phyloP scores from a whole-genome alignment of 257 asterid species.

The Vinca minor region DNA sequence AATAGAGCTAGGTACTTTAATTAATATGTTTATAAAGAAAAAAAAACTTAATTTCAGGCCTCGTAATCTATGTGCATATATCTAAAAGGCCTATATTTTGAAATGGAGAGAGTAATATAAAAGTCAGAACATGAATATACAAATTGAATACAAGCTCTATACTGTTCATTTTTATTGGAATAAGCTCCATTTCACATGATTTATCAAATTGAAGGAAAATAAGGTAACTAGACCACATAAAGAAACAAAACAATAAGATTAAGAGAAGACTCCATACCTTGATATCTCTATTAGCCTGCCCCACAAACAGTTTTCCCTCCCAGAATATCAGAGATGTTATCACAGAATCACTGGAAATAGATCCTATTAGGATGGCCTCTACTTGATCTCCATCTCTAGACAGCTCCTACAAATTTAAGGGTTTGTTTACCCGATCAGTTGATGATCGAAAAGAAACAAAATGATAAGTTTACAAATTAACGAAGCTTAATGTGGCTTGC shows the following conservation, averaged over 20 bases:
- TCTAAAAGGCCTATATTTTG: too few species aligned
- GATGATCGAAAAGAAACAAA: neutral
- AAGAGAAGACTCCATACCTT: slow-evolving; percentile 33
- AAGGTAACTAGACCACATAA: too few species aligned
- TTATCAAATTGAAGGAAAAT: too few species aligned
- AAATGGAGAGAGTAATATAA: too few species aligned
- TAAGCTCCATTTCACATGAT: too few species aligned
- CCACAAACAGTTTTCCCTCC: slow-evolving; percentile 65
- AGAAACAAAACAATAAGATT: neutral
- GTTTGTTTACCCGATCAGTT: neutral
- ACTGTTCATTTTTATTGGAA: too few species aligned
- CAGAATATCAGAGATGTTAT: slow-evolving; percentile 49
- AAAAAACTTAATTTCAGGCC: too few species aligned
- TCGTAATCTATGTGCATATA: too few species aligned
- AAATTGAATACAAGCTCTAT: too few species aligned
- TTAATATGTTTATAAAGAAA: too few species aligned
- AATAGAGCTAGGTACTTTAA: too few species aligned
- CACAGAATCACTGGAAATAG: slow-evolving; percentile 49
- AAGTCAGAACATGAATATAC: too few species aligned
- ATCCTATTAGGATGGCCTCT: slow-evolving; percentile 41
- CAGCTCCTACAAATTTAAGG: slow-evolving; percentile 38
- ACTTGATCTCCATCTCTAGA: slow-evolving; percentile 33
- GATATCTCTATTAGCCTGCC: slow-evolving; percentile 57
- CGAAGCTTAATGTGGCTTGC: neutral
- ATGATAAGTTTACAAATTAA: neutral